Evolutionary conservation across 2,329 filamentous ascomycete genomes (phyloP).

Genomic region (Calonectria hawksworthii): DNA sequence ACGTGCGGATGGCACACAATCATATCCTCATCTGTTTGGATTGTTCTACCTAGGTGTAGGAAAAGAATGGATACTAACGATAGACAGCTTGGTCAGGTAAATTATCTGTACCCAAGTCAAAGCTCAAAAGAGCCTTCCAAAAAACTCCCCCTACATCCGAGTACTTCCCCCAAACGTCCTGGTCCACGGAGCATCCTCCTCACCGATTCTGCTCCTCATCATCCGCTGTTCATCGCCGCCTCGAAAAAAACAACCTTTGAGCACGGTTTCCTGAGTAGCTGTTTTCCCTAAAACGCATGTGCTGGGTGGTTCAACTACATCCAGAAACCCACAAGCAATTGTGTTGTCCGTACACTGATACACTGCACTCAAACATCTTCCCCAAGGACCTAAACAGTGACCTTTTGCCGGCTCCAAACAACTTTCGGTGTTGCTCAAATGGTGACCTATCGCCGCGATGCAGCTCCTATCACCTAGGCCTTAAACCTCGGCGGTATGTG

Average conservation of each 20-base stretch:
- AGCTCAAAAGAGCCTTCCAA: neutral
- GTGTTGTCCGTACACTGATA: neutral
- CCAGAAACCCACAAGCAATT: constrained; percentile 11
- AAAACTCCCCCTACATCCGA: neutral
- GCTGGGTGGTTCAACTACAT: neutral
- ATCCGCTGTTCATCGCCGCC: constrained; percentile 11
- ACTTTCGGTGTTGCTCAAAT: neutral
- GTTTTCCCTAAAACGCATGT: neutral
- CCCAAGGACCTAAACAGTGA: neutral
- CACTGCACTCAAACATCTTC: neutral
- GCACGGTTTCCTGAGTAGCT: neutral
- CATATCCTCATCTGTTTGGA: constrained; percentile 17
- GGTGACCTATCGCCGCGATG: neutral
- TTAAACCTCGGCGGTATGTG: constrained; percentile 26
- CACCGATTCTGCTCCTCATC: constrained; percentile 43
- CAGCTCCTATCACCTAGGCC: constrained; percentile 29
- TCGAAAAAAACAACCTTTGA: neutral
- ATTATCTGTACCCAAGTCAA: constrained; percentile 14
- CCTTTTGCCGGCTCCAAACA: neutral
- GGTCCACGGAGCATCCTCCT: constrained; percentile 42
- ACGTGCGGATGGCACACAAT: neutral
- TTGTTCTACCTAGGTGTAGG: constrained; percentile 16
- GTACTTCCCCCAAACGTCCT: neutral
- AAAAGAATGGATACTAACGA: constrained; percentile 11
- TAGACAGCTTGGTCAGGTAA: neutral